These are phyloP conservation scores for Cyberlindnera maclurae DNA, from an alignment of 805 yeast species.

Conservation along the genomic window DNA sequence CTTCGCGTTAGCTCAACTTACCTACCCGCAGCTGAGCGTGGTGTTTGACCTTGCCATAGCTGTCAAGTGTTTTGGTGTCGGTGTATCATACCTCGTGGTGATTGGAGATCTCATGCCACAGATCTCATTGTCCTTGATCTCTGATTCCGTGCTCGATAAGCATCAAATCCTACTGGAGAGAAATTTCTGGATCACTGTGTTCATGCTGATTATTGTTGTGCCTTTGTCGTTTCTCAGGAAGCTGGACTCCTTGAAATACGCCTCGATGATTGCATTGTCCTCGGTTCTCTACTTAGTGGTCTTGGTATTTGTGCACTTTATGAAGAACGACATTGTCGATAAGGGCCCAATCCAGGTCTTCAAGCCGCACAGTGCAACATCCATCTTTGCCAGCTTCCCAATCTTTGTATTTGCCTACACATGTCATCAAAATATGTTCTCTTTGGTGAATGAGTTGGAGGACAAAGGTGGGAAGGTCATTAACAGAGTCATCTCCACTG, in stretches of 20 bases:
- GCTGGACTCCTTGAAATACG: conserved; percentile 77
- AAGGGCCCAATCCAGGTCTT: conserved; percentile 45
- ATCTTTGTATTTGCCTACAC: conserved; percentile 91
- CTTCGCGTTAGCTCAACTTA: conserved; percentile 52
- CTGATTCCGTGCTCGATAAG: conserved; percentile 9
- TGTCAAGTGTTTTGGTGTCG: conserved; percentile 66
- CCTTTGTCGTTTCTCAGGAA: conserved; percentile 65
- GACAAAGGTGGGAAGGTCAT: conserved; percentile 44
- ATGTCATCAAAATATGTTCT: conserved; percentile 92
- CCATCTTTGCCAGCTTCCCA: conserved; percentile 72
- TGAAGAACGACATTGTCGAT: conserved; percentile 46
- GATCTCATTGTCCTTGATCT: conserved; percentile 31
- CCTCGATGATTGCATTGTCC: conserved; percentile 74
- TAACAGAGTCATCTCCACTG: conserved; percentile 38
- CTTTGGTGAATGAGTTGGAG: conserved; percentile 74
- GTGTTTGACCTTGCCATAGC: conserved; percentile 64
- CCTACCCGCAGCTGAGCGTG: conserved; percentile 54
- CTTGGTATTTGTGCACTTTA: conserved; percentile 66
- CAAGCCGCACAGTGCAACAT: conserved; percentile 37
- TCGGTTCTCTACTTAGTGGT: conserved; percentile 74
- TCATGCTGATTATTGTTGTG: conserved; percentile 38
- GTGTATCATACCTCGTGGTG: conserved; percentile 59
- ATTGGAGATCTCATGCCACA: conserved; percentile 67
- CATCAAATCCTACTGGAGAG: conserved; percentile 31
- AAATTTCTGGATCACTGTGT: conserved; percentile 54